A percentile compares a stretch with the other conserved stretches of the same genome.
Evolutionary conservation across 352 stramenopile genomes (phyloP).

Genomic region (Globisporangium paroecandrum): DNA sequence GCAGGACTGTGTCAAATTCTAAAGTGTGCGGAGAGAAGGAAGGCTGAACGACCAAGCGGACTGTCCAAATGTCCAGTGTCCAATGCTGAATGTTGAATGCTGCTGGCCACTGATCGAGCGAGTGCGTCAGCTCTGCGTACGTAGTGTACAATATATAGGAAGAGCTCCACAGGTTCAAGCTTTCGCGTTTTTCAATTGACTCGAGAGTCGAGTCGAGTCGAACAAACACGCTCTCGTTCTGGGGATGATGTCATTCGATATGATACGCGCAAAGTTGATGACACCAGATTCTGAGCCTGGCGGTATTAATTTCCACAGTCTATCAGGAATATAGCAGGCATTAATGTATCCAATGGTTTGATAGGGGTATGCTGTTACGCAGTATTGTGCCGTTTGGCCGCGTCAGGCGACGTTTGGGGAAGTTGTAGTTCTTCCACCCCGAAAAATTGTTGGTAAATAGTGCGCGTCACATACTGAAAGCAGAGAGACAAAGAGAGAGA

Average conservation of each 20-base stretch:
- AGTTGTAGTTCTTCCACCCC: neutral
- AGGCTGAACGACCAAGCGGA: neutral
- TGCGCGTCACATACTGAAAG: neutral
- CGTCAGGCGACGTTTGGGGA: constrained; percentile 1
- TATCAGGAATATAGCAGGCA: neutral
- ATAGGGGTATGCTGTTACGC: neutral
- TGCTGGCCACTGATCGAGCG: constrained; percentile 1
- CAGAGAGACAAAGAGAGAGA: neutral
- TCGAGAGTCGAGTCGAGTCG: neutral
- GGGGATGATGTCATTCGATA: constrained; percentile 10
- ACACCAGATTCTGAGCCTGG: neutral
- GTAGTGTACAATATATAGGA: neutral
- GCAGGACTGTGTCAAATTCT: neutral
- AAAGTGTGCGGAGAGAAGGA: neutral
- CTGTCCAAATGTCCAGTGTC: neutral
- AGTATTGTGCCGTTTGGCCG: neutral
- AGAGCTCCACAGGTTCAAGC: neutral
- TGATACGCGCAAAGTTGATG: neutral
- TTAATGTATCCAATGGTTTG: neutral
- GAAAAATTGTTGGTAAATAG: neutral
- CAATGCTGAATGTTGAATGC: too few species aligned
- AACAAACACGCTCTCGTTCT: neutral
- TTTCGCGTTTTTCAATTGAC: neutral
- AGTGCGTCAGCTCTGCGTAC: neutral
- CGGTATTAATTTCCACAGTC: neutral